Percentiles rank a stretch among this genome's conserved stretches.
These are phyloP conservation scores for Kazachstania africana DNA, from an alignment of 805 yeast genomes.

Conservation along the genomic window DNA sequence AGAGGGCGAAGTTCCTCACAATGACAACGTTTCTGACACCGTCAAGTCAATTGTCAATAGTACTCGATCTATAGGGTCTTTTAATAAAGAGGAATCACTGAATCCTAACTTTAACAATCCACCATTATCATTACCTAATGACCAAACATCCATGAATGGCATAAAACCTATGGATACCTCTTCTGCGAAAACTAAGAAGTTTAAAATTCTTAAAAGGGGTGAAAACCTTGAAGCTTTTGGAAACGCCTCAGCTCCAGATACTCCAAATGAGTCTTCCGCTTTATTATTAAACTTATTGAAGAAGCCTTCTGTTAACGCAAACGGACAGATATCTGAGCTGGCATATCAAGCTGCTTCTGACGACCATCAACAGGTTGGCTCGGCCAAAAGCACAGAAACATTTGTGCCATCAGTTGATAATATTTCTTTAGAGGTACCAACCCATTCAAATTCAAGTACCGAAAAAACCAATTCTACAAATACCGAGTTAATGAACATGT, in stretches of 20 bases:
- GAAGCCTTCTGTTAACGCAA: not conserved
- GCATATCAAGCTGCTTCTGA: not conserved
- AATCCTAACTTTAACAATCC: too few species aligned
- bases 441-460: not conserved
- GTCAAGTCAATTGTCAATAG: constrained; percentile 6
- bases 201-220: constrained; percentile 29
- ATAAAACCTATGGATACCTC: too few species aligned
- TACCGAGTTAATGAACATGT: constrained; percentile 5
- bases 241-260: constrained; percentile 1
- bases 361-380: not conserved
- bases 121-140: too few species aligned
- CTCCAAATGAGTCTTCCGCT: constrained; percentile 2
- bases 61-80: constrained; percentile 1
- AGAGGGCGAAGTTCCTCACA: constrained; percentile 15
- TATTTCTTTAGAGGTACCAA: not conserved
- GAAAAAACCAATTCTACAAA: constrained; percentile 1
- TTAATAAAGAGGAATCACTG: not conserved
- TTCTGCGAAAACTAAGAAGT: constrained; percentile 24
- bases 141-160: too few species aligned
- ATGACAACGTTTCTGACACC: constrained; percentile 10
- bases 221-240: constrained; percentile 18
- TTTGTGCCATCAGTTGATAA: not conserved
- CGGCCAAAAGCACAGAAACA: not conserved
- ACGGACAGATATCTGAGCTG: not conserved
- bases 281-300: constrained; percentile 5